Conservation (phyloP, 2,329 filamentous ascomycete genomes). For the Calcarisporium arbuscula region DNA sequence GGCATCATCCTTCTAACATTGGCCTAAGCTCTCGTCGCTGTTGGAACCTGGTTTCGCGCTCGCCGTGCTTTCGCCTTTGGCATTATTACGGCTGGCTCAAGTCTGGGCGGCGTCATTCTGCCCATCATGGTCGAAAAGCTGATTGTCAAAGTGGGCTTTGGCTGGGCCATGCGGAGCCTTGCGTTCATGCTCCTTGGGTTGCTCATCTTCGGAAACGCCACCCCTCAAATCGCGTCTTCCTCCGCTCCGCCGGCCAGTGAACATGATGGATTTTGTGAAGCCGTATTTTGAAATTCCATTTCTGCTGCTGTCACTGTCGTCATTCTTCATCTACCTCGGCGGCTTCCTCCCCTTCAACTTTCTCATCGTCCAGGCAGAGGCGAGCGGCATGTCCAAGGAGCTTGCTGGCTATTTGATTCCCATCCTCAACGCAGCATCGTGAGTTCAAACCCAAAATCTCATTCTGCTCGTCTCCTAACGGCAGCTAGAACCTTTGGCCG, state of each 20-base stretch:
- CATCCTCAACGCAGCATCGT: slow-evolving; percentile 72
- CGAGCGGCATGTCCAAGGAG: slow-evolving; percentile 10
- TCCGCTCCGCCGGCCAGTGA: slow-evolving; percentile 1
- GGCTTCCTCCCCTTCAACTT: slow-evolving; percentile 70
- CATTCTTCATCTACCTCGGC: slow-evolving; percentile 66
- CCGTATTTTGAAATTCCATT: too few relatives aligned
- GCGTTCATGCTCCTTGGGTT: slow-evolving; percentile 47
- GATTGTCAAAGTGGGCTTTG: slow-evolving; percentile 42
- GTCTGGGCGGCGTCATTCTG: slow-evolving; percentile 66
- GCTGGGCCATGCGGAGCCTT: slow-evolving; percentile 42
- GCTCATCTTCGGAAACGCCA: slow-evolving; percentile 38
- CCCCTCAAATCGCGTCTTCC: slow-evolving; percentile 21
- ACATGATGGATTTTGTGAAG: too few relatives aligned
- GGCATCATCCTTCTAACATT: too few relatives aligned
- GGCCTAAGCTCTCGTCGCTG: too few relatives aligned
- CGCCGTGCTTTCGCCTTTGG: too few relatives aligned
- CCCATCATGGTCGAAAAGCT: slow-evolving; percentile 40
- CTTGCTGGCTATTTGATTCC: slow-evolving; percentile 64
- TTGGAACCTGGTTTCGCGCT: neutral
- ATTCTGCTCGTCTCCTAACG: too few relatives aligned
- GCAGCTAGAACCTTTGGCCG: too few relatives aligned
- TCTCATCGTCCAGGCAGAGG: slow-evolving; percentile 17
- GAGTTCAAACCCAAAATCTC: too few relatives aligned
- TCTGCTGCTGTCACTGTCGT: slow-evolving; percentile 59
- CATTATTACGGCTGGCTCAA: too few relatives aligned